A percentile compares a stretch with the other conserved stretches of the same genome.
phyloP scores from a whole-genome alignment of 345 rosid genomes.

The Aquilaria malaccensis region DNA sequence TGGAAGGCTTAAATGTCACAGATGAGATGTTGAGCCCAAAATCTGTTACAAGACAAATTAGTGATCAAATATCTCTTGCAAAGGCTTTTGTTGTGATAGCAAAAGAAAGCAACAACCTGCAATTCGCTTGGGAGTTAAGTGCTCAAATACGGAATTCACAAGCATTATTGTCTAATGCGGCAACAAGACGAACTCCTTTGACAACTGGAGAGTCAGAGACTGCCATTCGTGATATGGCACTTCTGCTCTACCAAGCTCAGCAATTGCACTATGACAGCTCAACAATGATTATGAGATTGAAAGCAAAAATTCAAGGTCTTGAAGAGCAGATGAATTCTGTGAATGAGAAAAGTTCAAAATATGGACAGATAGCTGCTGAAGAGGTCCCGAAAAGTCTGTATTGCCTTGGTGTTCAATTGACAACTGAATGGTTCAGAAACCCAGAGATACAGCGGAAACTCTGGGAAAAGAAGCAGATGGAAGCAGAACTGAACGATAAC shows the following conservation, averaged over 20 bases:
- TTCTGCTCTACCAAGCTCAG: slow-evolving; percentile 81
- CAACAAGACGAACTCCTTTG: slow-evolving; percentile 64
- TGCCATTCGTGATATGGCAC: slow-evolving; percentile 78
- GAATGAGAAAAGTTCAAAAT: slow-evolving; percentile 76
- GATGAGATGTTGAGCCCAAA: slow-evolving; percentile 75
- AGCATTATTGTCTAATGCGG: slow-evolving; percentile 67
- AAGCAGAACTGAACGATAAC: slow-evolving; percentile 47
- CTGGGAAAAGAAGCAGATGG: slow-evolving; percentile 30
- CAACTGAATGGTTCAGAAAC: slow-evolving; percentile 73
- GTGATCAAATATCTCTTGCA: slow-evolving; percentile 86
- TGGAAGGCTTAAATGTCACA: slow-evolving; percentile 67
- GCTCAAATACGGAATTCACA: slow-evolving; percentile 92
- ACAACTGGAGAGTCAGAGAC: slow-evolving; percentile 63
- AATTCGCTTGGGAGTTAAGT: slow-evolving; percentile 95
- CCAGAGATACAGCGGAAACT: slow-evolving; percentile 32
- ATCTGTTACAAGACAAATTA: slow-evolving; percentile 78
- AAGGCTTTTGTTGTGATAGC: slow-evolving; percentile 89
- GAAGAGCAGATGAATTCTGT: slow-evolving; percentile 71
- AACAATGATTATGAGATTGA: slow-evolving; percentile 89
- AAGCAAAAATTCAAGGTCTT: slow-evolving; percentile 73
- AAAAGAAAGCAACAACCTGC: slow-evolving; percentile 87
- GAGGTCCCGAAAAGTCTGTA: slow-evolving; percentile 91
- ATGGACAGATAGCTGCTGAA: slow-evolving; percentile 96
- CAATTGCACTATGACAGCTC: slow-evolving; percentile 86
- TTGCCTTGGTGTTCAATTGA: slow-evolving; percentile 77